phyloP scores from a whole-genome alignment of 495 filamentous ascomycete species.

The Haplographium delicatum region DNA sequence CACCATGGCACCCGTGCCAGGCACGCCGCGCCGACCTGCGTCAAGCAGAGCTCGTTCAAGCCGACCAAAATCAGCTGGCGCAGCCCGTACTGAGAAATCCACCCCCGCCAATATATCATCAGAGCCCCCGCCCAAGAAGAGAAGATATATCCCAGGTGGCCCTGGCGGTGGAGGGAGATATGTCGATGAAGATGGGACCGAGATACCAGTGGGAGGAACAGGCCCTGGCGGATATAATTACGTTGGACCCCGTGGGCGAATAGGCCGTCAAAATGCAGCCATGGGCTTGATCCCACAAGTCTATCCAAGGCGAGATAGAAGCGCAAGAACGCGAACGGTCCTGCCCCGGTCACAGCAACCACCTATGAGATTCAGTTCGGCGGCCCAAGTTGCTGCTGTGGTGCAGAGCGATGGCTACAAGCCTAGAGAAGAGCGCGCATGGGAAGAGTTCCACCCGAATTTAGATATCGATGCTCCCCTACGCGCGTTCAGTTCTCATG shows the following conservation, averaged over 20 bases:
- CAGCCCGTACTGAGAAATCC: slow-evolving; percentile 13
- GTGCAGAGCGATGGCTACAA: slow-evolving; percentile 94
- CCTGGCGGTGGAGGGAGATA: slow-evolving; percentile 77
- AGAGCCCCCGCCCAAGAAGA: slow-evolving; percentile 48
- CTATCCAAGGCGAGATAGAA: slow-evolving; percentile 39
- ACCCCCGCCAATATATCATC: slow-evolving; percentile 36
- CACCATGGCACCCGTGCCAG: slow-evolving; percentile 20
- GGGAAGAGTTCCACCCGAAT: slow-evolving; percentile 95
- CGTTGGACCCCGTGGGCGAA: slow-evolving; percentile 37
- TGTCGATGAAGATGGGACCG: slow-evolving; percentile 56
- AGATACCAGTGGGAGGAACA: slow-evolving; percentile 43
- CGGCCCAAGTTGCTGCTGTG: slow-evolving; percentile 77
- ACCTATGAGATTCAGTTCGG: slow-evolving; percentile 61
- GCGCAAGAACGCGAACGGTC: slow-evolving; percentile 44
- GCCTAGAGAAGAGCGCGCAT: slow-evolving; percentile 89
- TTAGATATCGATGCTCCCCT: slow-evolving; percentile 80
- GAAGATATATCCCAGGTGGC: slow-evolving; percentile 68
- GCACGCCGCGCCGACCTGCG: slow-evolving; percentile 21
- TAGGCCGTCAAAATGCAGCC: slow-evolving; percentile 33
- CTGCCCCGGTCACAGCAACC: slow-evolving; percentile 23
- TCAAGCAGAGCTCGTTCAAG: slow-evolving; percentile 16
- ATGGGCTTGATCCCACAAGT: slow-evolving; percentile 34
- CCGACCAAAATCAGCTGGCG: slow-evolving; percentile 19
- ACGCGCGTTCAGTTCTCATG: slow-evolving; percentile 70
- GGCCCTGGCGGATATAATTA: slow-evolving; percentile 41